These are phyloP conservation scores for Thalassiosira profunda DNA, from an alignment of 108 stramenopile genomes.

Conservation along the genomic window DNA sequence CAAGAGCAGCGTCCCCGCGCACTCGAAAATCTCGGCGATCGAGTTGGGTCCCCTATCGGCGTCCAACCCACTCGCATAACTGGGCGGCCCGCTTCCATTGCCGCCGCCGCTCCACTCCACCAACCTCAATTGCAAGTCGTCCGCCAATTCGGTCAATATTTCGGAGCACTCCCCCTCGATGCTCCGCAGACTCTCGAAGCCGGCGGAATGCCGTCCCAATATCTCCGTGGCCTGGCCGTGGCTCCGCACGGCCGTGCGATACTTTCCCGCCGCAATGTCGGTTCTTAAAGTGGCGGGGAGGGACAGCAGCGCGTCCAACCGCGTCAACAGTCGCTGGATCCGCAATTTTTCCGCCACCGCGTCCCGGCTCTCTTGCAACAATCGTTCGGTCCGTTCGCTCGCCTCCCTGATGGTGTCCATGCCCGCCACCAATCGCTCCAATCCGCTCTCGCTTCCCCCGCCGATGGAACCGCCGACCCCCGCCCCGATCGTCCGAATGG, in stretches of 20 bases:
- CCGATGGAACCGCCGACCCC: constrained; percentile 52
- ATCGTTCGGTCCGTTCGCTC: constrained; percentile 47
- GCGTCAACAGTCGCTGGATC: constrained; percentile 73
- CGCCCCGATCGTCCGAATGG: constrained; percentile 88
- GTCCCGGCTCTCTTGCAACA: constrained; percentile 64
- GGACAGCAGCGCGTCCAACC: constrained; percentile 80
- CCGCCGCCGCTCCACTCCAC: constrained; percentile 68
- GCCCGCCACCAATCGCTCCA: constrained; percentile 50
- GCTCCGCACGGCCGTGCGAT: constrained; percentile 67
- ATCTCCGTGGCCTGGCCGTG: constrained; percentile 70
- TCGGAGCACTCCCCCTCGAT: constrained; percentile 80
- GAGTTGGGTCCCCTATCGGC: too few species aligned
- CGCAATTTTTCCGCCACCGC: constrained; percentile 85
- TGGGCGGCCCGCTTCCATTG: constrained; percentile 37
- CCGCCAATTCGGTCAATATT: constrained; percentile 61
- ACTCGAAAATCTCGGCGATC: constrained; percentile 83
- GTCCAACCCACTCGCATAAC: too few species aligned
- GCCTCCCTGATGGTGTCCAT: constrained; percentile 52
- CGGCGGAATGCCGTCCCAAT: constrained; percentile 75
- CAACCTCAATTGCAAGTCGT: constrained; percentile 56
- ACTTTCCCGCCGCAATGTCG: constrained; percentile 57
- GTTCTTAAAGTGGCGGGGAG: constrained; percentile 69
- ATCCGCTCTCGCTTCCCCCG: constrained; percentile 35
- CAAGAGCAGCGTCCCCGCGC: constrained; percentile 80
- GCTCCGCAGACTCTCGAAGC: constrained; percentile 80